A percentile compares a stretch with the other conserved stretches of the same genome.
Conservation (phyloP, 2,329 filamentous ascomycete species). For the Epichloe elymi region DNA sequence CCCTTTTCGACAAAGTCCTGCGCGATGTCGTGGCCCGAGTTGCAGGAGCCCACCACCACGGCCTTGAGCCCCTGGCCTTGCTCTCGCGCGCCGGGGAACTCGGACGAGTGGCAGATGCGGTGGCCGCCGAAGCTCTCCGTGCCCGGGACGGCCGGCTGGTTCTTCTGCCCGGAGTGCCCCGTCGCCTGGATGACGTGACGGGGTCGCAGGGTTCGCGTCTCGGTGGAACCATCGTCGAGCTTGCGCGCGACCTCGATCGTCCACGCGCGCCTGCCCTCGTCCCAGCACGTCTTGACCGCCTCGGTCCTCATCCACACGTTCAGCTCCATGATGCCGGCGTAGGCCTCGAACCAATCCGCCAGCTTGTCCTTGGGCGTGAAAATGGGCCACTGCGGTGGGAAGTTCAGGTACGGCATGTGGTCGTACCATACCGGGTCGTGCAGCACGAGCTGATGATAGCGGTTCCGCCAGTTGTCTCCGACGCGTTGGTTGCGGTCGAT, state of each 20-base stretch:
- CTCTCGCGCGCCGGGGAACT: conserved; percentile 39
- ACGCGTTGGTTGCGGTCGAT: conserved; percentile 44
- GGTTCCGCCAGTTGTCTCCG: conserved; percentile 50
- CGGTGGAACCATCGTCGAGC: conserved; percentile 31
- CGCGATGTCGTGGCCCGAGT: conserved; percentile 56
- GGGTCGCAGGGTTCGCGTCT: conserved; percentile 44
- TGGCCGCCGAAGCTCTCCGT: conserved; percentile 44
- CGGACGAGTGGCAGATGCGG: conserved; percentile 48
- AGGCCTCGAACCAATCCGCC: conserved; percentile 54
- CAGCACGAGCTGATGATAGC: conserved; percentile 52
- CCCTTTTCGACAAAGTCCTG: conserved; percentile 56
- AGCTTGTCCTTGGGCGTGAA: conserved; percentile 63
- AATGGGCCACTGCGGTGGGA: conserved; percentile 52
- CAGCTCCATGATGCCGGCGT: conserved; percentile 51
- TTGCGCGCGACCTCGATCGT: conserved; percentile 39
- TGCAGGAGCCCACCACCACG: conserved; percentile 54
- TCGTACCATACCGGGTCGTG: conserved; percentile 54
- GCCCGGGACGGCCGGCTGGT: conserved; percentile 44
- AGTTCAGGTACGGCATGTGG: conserved; percentile 50
- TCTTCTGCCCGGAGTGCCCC: conserved; percentile 54
- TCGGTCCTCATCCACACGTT: conserved; percentile 50
- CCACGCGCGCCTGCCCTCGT: conserved; percentile 38
- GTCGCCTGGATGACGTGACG: conserved; percentile 55
- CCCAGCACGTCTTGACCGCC: conserved; percentile 34
- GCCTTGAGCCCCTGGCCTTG: conserved; percentile 35